These are phyloP conservation scores for Posidonia australis DNA, from an alignment of 106 monocot species.

Conservation along the genomic window DNA sequence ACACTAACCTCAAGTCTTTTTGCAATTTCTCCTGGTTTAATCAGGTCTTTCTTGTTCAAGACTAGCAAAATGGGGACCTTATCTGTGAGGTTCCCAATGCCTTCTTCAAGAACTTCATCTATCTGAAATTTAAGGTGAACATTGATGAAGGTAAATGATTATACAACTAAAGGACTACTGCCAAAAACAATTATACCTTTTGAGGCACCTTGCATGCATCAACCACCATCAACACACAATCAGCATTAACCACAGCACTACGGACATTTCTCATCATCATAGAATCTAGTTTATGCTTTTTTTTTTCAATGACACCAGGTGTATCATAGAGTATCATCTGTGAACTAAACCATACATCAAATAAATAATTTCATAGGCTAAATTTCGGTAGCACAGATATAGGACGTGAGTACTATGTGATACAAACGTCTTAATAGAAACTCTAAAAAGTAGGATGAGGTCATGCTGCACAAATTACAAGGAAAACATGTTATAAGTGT, in stretches of 20 bases:
- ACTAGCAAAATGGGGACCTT: slow-evolving; percentile 66
- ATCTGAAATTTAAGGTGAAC: slow-evolving; percentile 27
- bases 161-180: not conserved
- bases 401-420: too few relatives aligned
- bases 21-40: slow-evolving; percentile 95
- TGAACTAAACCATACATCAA: slow-evolving; percentile 44
- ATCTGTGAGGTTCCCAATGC: slow-evolving; percentile 37
- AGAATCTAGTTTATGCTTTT: slow-evolving; percentile 84
- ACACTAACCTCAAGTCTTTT: slow-evolving; percentile 64
- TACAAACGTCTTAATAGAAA: too few relatives aligned
- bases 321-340: slow-evolving; percentile 99
- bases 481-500: too few relatives aligned
- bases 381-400: too few relatives aligned
- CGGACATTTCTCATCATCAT: slow-evolving; percentile 99
- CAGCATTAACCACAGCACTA: slow-evolving; percentile 78
- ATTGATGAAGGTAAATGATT: not conserved
- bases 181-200: slow-evolving; percentile 35
- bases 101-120: slow-evolving; percentile 87
- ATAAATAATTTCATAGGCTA: slow-evolving; percentile 20
- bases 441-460: too few relatives aligned
- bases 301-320: slow-evolving; percentile 83
- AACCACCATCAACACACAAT: slow-evolving; percentile 82
- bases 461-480: too few relatives aligned
- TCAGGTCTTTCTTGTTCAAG: slow-evolving; percentile 92
- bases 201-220: slow-evolving; percentile 88